Evolutionary conservation across 768 basidiomycete species (phyloP).

Genomic region (Kockovaella imperatae): DNA sequence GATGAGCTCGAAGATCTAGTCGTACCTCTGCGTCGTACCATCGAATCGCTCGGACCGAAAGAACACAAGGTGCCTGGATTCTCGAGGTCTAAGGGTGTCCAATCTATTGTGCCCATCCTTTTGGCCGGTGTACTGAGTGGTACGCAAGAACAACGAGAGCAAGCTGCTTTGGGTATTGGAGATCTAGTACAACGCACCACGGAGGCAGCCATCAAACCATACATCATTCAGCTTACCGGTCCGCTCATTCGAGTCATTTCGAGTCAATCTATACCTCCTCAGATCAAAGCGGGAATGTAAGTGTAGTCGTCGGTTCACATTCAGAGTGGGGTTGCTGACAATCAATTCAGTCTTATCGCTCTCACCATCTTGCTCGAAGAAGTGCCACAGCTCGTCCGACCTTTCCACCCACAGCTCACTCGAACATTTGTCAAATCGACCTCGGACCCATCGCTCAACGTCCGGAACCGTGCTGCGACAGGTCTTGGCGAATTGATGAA

Average conservation of each 20-base stretch:
- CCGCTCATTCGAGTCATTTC: constrained; percentile 91
- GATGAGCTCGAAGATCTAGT: constrained; percentile 87
- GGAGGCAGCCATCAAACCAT: constrained; percentile 81
- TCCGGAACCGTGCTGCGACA: constrained; percentile 71
- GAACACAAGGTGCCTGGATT: constrained; percentile 77
- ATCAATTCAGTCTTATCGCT: constrained; percentile 54
- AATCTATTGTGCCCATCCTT: constrained; percentile 75
- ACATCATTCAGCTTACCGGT: constrained; percentile 89
- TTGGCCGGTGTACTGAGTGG: constrained; percentile 89
- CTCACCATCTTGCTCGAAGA: constrained; percentile 74
- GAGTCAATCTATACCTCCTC: constrained; percentile 67
- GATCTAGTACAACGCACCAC: constrained; percentile 85
- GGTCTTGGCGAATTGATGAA: constrained; percentile 86
- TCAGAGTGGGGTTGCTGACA: background rate
- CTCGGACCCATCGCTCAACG: constrained; percentile 64
- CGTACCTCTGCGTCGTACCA: constrained; percentile 75
- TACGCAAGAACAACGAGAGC: constrained; percentile 80
- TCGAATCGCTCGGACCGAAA: constrained; percentile 74
- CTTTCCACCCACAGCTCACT: constrained; percentile 97
- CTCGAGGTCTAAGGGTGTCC: constrained; percentile 65
- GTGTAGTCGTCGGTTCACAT: constrained; percentile 11
- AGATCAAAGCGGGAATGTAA: constrained; percentile 79
- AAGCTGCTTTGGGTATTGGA: constrained; percentile 92
- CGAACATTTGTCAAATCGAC: constrained; percentile 92
- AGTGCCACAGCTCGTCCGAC: constrained; percentile 83